Base-by-base conservation (phyloP, 495 filamentous ascomycete genomes). In the Oleoguttula mirabilis region DNA sequence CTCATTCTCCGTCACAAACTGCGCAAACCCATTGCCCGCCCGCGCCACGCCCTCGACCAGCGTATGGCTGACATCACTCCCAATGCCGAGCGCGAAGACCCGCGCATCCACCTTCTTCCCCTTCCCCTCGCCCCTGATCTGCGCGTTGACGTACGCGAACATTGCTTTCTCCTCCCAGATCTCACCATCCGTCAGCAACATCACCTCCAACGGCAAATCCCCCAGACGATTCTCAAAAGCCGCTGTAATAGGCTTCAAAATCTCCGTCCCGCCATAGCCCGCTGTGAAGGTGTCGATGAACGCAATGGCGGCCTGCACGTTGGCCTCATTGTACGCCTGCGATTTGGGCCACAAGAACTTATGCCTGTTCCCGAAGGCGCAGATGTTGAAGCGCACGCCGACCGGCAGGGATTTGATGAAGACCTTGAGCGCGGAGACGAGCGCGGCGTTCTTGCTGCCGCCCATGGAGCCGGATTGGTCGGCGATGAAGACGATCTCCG, bases 361-460 rank as follows among this genome's bases (percentile, higher is more conserved):
- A 47, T 70, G 49, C 0, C 14, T 11, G 16, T 39, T 60, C 8
- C 80, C 80, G 46, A 86, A 86, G 1, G 75, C 80, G 58, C 74
- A 79, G 43, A 85, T 82, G 57, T 86, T 84, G 64, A 86, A 85
- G 52, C 70, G 73, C 37, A 75, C 61, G 0, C 78, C 78, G 1
- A 75, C 46, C 1, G 80, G 80, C 12, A 86, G 58, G 0, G 75
- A 80, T 48, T 81, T 82, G 23, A 86, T 62, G 48, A 85, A 80
- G n/a, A 83, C 58, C 2, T 64, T 65, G 20, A 85, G 62, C 2
- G 79, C 80, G 5, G 67, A 61, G 12, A 67, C 54, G 20, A 82
- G 57, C 12, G 72, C 71, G 1, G 50, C 25, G 1, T 81, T 82
- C 21, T 70, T 71, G 24, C 58, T 55, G 1, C 45, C 43, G 1